Base-by-base conservation (phyloP, 805 yeast genomes). In the Pichia kluyveri region DNA sequence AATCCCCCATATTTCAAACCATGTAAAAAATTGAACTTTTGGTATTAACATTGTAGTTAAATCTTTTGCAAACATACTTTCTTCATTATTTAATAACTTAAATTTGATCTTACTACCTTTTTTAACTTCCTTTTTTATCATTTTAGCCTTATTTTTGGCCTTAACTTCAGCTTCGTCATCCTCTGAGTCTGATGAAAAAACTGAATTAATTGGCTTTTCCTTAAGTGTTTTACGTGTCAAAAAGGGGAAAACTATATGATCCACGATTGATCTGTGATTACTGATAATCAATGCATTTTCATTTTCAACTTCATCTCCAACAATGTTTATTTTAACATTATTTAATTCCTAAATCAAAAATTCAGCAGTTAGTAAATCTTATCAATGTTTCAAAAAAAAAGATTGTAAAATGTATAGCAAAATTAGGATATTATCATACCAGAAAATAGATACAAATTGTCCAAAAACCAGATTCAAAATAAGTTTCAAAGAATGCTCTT, bases 191-290 rank as follows among this genome's bases (percentile, higher is more conserved):
- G 32, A 17, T 32, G 23, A 42, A 41, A 42, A 12, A 12, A 46
- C 7, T 14, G 15, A 11, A 23, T 38, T 31, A 26, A 38, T 17
- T 14, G 32, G 39, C n/a, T 15, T 17, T 8, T 41, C 43, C 2
- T 38, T 42, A 18, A 43, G 19, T 15, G 62, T 41, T 41, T 62
- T 60, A 5, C 59, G 51, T 0, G 77, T 69, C 42, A 77, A 56
- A 46, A 65, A 66, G 2, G 71, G 69, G 34, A 86, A 65, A 23
- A 83, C 64, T 19, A 80, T 57, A 60, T 81, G 79, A 60, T 88
- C 96, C 14, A 79, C 75, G 9, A 83, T 55, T 0, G 93, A 82
- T 44, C 71, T 71, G 60, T 88, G 96, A 57, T 87, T 88, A 44
- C 77, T 64, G 8, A 67, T 58, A 38, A 67, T 44, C 30, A 67